Conservation (phyloP, 352 stramenopile species). For the Phytophthora quininea region DNA sequence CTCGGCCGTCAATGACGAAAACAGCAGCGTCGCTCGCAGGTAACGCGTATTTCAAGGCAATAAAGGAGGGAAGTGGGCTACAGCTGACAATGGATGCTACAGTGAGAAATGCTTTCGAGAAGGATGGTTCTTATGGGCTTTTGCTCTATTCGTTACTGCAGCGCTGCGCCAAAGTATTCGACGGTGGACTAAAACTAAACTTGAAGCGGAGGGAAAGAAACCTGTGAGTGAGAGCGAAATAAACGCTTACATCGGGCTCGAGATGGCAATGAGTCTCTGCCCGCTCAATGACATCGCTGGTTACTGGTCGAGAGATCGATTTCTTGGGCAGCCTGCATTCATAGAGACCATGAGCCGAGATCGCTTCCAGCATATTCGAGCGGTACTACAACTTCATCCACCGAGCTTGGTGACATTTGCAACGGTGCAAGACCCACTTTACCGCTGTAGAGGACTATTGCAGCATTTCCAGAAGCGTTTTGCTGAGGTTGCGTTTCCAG, state of each 20-base stretch:
- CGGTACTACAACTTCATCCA: slow-evolving; percentile 10
- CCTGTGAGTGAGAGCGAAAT: slow-evolving; percentile 10
- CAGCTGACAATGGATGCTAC: not conserved
- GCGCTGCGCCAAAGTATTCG: slow-evolving; percentile 7
- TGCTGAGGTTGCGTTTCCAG: slow-evolving; percentile 6
- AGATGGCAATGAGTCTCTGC: slow-evolving; percentile 19
- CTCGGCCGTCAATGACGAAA: not conserved
- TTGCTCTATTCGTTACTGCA: slow-evolving; percentile 8
- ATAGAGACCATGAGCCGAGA: slow-evolving; percentile 12
- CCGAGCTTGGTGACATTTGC: slow-evolving; percentile 1
- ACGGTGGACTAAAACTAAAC: slow-evolving; percentile 5
- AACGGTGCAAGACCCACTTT: slow-evolving; percentile 5
- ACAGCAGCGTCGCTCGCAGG: not conserved
- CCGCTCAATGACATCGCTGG: slow-evolving; percentile 7
- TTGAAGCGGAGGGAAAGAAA: slow-evolving; percentile 4
- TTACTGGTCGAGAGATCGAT: slow-evolving; percentile 4
- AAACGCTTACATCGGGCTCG: slow-evolving; percentile 7
- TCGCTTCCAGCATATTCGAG: slow-evolving; percentile 14
- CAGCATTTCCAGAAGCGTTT: slow-evolving; percentile 20
- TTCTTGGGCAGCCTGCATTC: slow-evolving; percentile 6
- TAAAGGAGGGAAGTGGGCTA: not conserved
- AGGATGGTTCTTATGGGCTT: not conserved
- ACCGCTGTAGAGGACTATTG: slow-evolving; percentile 12
- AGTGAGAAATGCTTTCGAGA: not conserved
- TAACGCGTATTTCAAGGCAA: not conserved